Evolutionary conservation across 2,329 filamentous ascomycete species (phyloP), one percentile per base, ranked within the genome.

Genomic region (Aspergillus alliaceus): DNA sequence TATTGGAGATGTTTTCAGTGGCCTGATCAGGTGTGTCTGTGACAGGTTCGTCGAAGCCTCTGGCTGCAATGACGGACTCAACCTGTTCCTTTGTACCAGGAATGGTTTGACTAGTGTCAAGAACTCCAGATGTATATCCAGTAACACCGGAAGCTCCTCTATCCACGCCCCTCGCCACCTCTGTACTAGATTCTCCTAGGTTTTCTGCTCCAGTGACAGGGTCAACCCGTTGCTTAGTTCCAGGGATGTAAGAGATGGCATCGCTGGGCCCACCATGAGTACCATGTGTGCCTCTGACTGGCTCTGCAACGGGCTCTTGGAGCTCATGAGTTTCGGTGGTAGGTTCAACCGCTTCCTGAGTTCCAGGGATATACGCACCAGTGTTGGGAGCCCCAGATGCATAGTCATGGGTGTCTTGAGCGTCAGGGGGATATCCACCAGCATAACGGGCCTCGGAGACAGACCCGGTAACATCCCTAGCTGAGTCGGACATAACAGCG

Each of bases 401-500:
- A 29, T 44, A 56, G 29, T 37, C 37, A 15, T 37, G 31, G 22
- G 29, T 24, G 14, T 20, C 31, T 35, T 47, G 55, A 24, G 35
- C 32, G 27, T 25, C 24, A 15, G 40, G 40, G 11, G 5, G 15
- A 11, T 46, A 56, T 31, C 31, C 48, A 18, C 29, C 35, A 18
- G 31, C 20, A 20, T 48, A 44, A 46, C n/a, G 31, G 9, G 37
- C 14, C 1, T 59, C 53, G 35, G 58, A n/a, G 37, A 35, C 51
- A 12, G 56, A 58, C 4, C 42, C 56, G n/a, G 22, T 11, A n/a
- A 54, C 12, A n/a, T 58, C 56, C 18, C 51, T 39, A 24, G 46
- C 37, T 4, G 51, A 50, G 18, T 47, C 56, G 6, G 29, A 39
- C 14, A 32, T n/a, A 14, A 20, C 47, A 49, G 37, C 27, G n/a